Evolutionary conservation across 306 rosid species (phyloP).

Genomic region (Acacia melanoxylon): DNA sequence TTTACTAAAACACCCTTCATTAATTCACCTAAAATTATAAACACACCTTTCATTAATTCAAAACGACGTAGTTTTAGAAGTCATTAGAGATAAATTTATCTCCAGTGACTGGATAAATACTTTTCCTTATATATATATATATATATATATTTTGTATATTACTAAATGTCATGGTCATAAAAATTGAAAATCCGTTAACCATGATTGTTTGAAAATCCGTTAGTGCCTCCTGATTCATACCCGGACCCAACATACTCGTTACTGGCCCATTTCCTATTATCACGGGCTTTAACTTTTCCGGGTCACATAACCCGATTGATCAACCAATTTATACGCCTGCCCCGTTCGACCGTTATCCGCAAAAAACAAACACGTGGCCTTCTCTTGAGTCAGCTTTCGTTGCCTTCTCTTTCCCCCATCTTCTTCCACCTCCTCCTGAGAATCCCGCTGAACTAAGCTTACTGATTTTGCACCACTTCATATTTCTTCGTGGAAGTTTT

Average conservation of each 20-base stretch:
- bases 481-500: background rate
- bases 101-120: too few species aligned
- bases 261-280: background rate
- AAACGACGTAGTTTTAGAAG: too few species aligned
- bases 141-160: too few species aligned
- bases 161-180: too few species aligned
- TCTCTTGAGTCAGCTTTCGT: constrained; percentile 33
- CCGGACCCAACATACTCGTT: background rate
- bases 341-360: constrained; percentile 55
- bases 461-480: background rate
- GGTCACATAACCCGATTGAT: constrained; percentile 29
- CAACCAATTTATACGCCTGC: background rate
- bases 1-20: too few species aligned
- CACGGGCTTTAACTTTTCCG: background rate
- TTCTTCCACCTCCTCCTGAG: constrained; percentile 24
- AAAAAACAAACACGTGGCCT: constrained; percentile 62
- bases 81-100: too few species aligned
- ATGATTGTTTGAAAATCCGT: constrained; percentile 34
- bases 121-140: too few species aligned
- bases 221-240: constrained; percentile 29
- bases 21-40: too few species aligned
- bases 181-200: constrained; percentile 13
- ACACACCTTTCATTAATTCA: too few species aligned
- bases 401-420: constrained; percentile 4
- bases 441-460: background rate